Evolutionary conservation across 2,329 filamentous ascomycete species (phyloP).

Genomic region (Penicillium polonicum): DNA sequence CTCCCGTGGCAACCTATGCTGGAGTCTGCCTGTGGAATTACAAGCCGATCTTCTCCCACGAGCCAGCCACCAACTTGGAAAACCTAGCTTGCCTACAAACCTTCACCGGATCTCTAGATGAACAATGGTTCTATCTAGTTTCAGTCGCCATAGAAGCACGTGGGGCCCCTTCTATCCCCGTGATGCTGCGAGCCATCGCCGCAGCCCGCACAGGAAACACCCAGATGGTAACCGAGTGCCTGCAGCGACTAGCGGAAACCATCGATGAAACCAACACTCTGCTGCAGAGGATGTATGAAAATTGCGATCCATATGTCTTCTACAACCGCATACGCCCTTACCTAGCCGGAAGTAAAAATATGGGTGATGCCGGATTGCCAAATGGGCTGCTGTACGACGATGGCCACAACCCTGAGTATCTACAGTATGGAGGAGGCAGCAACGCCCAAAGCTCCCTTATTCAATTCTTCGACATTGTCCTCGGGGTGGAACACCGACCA

Average conservation of each 20-base stretch:
- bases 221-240: constrained; percentile 68
- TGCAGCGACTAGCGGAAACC: constrained; percentile 81
- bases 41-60: constrained; percentile 82
- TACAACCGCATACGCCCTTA: constrained; percentile 96
- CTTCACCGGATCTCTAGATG: constrained; percentile 90
- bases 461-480: constrained; percentile 92
- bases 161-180: constrained; percentile 78
- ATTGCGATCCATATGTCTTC: constrained; percentile 90
- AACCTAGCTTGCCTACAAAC: constrained; percentile 87
- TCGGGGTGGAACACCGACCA: constrained; percentile 85
- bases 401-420: constrained; percentile 68
- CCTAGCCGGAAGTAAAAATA: constrained; percentile 94
- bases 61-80: constrained; percentile 76
- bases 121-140: constrained; percentile 98
- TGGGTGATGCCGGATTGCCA: constrained; percentile 88
- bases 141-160: constrained; percentile 94
- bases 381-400: constrained; percentile 85
- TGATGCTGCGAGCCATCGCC: constrained; percentile 84
- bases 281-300: constrained; percentile 88
- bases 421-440: constrained; percentile 88
- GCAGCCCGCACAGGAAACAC: constrained; percentile 72
- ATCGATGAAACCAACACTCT: constrained; percentile 79
- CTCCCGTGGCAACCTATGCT: constrained; percentile 91
- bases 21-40: constrained; percentile 95
- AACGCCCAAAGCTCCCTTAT: constrained; percentile 97